These are phyloP conservation scores for Fabrea salina DNA, from an alignment of 169 alveolate genomes.

Conservation along the genomic window DNA sequence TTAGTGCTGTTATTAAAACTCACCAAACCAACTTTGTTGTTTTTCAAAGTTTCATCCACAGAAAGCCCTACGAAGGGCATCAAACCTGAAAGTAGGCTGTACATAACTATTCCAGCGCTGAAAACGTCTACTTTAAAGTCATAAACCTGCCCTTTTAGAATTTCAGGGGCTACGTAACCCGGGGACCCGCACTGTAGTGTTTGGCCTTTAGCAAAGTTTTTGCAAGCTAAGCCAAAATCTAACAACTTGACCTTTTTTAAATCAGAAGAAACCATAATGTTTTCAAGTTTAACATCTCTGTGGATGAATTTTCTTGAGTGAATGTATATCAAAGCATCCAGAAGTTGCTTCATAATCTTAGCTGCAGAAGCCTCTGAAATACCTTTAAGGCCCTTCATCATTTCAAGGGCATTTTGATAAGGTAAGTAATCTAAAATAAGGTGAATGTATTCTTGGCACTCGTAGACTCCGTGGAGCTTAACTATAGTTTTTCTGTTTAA, in stretches of 20 bases:
- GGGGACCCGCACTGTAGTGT: slow-evolving; percentile 79
- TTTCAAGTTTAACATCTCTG: not conserved
- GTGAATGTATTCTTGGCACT: not conserved
- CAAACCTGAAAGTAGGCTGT: slow-evolving; percentile 78
- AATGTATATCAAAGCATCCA: no score
- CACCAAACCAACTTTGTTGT: slow-evolving; percentile 31
- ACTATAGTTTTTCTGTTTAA: not conserved
- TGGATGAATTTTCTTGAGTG: no score
- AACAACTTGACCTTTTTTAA: not conserved
- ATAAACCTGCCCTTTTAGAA: slow-evolving; percentile 79
- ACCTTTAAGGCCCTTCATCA: no score
- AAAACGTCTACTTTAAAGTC: slow-evolving; percentile 85
- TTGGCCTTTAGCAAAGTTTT: not conserved
- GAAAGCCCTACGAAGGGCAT: slow-evolving; percentile 85
- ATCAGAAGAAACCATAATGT: not conserved
- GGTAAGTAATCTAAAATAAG: not conserved
- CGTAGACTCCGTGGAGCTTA: slow-evolving; percentile 3
- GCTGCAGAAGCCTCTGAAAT: no score
- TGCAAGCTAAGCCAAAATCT: slow-evolving; percentile 28
- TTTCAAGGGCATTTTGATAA: no score
- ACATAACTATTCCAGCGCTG: slow-evolving; percentile 83
- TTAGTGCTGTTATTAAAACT: not conserved
- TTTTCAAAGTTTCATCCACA: slow-evolving; percentile 64
- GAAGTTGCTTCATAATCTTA: no score
- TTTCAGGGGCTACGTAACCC: slow-evolving; percentile 86